A percentile compares a stretch with the other conserved stretches of the same genome.
Evolutionary conservation across 257 asterid genomes (phyloP).

Genomic region (Galeopsis tetrahit): DNA sequence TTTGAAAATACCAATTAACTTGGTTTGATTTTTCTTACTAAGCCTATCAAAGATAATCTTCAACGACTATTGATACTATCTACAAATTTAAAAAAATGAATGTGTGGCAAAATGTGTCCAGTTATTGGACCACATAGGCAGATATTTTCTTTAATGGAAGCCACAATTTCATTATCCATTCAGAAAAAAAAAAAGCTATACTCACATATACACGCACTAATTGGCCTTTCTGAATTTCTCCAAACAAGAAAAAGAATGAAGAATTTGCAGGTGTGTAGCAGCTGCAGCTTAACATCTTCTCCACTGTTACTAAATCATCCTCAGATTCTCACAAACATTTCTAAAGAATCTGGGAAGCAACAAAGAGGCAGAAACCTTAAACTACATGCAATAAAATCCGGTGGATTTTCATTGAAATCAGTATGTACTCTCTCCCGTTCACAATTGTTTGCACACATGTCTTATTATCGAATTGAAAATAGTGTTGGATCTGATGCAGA

Average conservation of each 20-base stretch:
- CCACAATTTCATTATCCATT: slow-evolving; percentile 54
- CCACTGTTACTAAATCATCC: slow-evolving; percentile 23
- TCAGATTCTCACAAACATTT: slow-evolving; percentile 7
- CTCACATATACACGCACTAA: background rate
- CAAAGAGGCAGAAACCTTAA: slow-evolving; percentile 27
- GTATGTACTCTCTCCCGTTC: slow-evolving; percentile 36
- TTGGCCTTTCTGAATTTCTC: background rate
- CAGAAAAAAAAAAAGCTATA: slow-evolving; percentile 7
- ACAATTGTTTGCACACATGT: too few species aligned
- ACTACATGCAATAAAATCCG: slow-evolving; percentile 64
- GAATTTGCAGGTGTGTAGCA: slow-evolving; percentile 29
- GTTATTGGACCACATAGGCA: slow-evolving; percentile 17
- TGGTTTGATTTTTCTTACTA: background rate
- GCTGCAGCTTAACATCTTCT: slow-evolving; percentile 26
- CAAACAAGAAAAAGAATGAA: slow-evolving; percentile 35
- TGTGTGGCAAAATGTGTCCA: background rate
- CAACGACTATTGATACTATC: background rate
- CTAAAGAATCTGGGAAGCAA: slow-evolving; percentile 32
- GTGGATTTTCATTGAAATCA: slow-evolving; percentile 60
- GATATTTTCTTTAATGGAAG: slow-evolving; percentile 12
- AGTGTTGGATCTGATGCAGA: slow-evolving; percentile 39
- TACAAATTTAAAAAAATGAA: background rate
- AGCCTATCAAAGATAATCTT: background rate
- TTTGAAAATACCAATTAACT: background rate
- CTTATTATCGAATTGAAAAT: background rate